Conservation (phyloP, 805 yeast species). For the Suhomyces kilbournensis region DNA sequence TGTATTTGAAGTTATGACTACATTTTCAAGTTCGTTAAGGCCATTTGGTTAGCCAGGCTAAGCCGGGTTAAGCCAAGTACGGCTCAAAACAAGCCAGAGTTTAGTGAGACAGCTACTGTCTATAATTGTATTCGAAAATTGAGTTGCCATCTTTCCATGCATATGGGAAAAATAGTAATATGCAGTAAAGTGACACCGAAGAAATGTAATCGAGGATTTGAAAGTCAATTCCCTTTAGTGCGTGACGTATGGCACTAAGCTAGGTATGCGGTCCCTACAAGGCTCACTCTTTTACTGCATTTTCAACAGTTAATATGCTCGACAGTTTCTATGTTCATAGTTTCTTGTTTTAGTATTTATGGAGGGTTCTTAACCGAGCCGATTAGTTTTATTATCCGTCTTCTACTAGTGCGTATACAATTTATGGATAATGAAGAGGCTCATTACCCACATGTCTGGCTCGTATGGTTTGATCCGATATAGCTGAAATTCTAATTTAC, state of each 20-base stretch:
- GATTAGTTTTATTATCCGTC: not conserved
- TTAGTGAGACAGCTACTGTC: not conserved
- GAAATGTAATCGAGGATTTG: not conserved
- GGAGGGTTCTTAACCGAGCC: not conserved
- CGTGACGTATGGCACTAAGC: not conserved
- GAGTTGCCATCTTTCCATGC: not conserved
- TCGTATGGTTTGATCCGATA: not conserved
- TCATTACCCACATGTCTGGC: not conserved
- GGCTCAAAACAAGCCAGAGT: not conserved
- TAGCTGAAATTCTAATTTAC: not conserved
- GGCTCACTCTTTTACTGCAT: not conserved
- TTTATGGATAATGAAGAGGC: not conserved
- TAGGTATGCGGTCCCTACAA: not conserved
- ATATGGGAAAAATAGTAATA: not conserved
- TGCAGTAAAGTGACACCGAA: too few species aligned
- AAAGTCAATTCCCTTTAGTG: not conserved
- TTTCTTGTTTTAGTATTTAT: too few species aligned
- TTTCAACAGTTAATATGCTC: too few species aligned
- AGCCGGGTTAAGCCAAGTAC: not conserved
- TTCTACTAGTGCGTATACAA: not conserved
- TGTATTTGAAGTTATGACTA: not conserved
- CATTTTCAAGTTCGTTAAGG: not conserved
- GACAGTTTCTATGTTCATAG: too few species aligned
- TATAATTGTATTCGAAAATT: not conserved
- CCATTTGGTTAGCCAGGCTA: not conserved